These are phyloP conservation scores for Boletus subparvulus DNA, from an alignment of 768 basidiomycete genomes.

Conservation along the genomic window DNA sequence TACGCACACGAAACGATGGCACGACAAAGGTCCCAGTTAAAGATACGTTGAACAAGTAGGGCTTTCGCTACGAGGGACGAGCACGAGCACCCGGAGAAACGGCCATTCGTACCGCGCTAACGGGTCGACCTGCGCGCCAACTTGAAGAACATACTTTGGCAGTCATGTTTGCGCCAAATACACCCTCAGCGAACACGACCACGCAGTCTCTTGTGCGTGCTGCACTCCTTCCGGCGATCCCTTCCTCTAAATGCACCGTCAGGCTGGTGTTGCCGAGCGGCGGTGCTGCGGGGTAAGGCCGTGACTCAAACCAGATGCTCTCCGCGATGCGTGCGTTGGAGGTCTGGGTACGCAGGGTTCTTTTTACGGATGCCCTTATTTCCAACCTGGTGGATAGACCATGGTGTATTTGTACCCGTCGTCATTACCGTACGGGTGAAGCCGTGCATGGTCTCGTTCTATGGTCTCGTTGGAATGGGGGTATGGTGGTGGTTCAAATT, in stretches of 20 bases:
- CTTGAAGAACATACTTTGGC: slow-evolving; percentile 4
- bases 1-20: not conserved
- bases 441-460: not conserved
- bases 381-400: slow-evolving; percentile 13
- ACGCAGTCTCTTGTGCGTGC: not conserved
- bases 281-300: not conserved
- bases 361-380: not conserved
- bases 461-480: not conserved
- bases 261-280: not conserved
- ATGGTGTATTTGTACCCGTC: slow-evolving; percentile 5
- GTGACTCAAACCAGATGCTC: not conserved
- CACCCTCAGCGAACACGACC: slow-evolving; percentile 1
- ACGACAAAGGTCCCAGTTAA: not conserved
- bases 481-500: not conserved
- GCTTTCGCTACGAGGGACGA: not conserved
- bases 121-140: not conserved
- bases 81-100: not conserved
- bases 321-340: not conserved
- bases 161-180: slow-evolving; percentile 14
- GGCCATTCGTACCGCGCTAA: slow-evolving; percentile 7
- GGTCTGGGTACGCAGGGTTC: not conserved
- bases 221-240: not conserved
- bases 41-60: slow-evolving; percentile 4
- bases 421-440: slow-evolving; percentile 8
- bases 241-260: too few relatives aligned